These are phyloP conservation scores for Geotrichum australiense DNA, from an alignment of 1,139 yeast genomes.

Conservation along the genomic window DNA sequence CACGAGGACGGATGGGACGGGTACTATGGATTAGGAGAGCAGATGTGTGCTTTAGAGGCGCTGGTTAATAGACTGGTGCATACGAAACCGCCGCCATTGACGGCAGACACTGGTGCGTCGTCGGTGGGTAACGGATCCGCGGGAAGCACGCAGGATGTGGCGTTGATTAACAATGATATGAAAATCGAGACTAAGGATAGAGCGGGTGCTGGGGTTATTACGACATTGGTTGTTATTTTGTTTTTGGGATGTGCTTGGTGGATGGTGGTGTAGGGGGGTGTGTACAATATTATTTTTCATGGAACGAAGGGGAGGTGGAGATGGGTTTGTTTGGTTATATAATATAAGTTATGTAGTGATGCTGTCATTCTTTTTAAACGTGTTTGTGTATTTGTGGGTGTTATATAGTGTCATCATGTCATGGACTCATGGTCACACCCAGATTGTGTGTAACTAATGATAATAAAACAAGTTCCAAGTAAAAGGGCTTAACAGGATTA, in stretches of 20 bases:
- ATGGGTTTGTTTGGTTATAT: too few relatives aligned
- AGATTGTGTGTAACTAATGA: too few relatives aligned
- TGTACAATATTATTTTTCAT: too few relatives aligned
- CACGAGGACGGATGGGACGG: constrained; percentile 61
- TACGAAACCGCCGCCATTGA: constrained; percentile 29
- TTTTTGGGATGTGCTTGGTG: constrained; percentile 64
- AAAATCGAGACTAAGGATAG: constrained; percentile 43
- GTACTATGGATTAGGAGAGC: constrained; percentile 81
- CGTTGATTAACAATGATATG: constrained; percentile 8
- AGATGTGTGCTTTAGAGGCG: constrained; percentile 78
- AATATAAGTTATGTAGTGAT: too few relatives aligned
- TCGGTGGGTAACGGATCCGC: constrained; percentile 34
- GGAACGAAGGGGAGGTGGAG: constrained; percentile 45
- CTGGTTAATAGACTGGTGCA: constrained; percentile 48
- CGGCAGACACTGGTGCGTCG: constrained; percentile 41
- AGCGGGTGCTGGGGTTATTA: constrained; percentile 84
- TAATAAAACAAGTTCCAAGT: too few relatives aligned
- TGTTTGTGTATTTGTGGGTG: too few relatives aligned
- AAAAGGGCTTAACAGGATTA: too few relatives aligned
- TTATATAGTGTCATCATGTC: too few relatives aligned
- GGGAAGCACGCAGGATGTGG: constrained; percentile 23
- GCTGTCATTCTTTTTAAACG: too few relatives aligned
- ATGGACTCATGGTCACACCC: too few relatives aligned
- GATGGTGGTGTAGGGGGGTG: too few relatives aligned
- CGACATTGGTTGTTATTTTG: constrained; percentile 60